These are phyloP conservation scores for Bruguiera sexangula DNA, from an alignment of 345 rosid genomes.

Conservation along the genomic window DNA sequence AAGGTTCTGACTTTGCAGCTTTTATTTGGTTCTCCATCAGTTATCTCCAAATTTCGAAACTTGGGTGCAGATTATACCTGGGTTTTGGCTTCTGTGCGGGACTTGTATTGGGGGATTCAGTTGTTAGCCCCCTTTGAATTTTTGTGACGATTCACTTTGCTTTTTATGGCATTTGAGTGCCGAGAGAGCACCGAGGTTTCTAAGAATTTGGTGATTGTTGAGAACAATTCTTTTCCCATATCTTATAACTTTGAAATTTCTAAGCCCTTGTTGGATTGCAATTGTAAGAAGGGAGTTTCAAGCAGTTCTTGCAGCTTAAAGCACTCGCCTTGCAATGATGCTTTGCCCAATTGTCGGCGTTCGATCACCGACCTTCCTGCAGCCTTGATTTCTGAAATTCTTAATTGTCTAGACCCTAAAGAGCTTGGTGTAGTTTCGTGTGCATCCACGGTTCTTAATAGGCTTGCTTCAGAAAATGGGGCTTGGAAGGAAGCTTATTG, in stretches of 20 bases:
- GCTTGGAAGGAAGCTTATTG: slow-evolving; percentile 85
- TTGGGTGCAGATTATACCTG: slow-evolving; percentile 7
- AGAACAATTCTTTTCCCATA: slow-evolving; percentile 19
- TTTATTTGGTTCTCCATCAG: not conserved
- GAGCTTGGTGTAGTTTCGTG: slow-evolving; percentile 85
- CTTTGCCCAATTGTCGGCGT: slow-evolving; percentile 19
- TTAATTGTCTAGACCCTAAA: slow-evolving; percentile 71
- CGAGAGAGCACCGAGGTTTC: slow-evolving; percentile 41
- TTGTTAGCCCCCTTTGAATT: not conserved
- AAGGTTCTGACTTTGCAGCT: not conserved
- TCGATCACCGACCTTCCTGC: slow-evolving; percentile 76
- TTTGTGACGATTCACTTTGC: slow-evolving; percentile 9
- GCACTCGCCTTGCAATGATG: slow-evolving; percentile 35
- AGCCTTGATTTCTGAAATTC: slow-evolving; percentile 70
- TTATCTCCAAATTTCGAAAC: not conserved
- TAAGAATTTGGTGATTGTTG: slow-evolving; percentile 18
- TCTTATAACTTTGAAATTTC: slow-evolving; percentile 31
- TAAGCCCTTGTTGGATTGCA: slow-evolving; percentile 12
- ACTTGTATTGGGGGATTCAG: slow-evolving; percentile 2
- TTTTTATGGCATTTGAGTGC: slow-evolving; percentile 87
- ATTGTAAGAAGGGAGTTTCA: slow-evolving; percentile 29
- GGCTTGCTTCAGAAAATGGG: slow-evolving; percentile 67
- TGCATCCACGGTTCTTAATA: slow-evolving; percentile 59
- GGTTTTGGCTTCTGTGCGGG: slow-evolving; percentile 1
- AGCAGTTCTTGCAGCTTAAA: slow-evolving; percentile 23